Evolutionary conservation across 1,139 yeast species (phyloP).

Genomic region (Yamadazyma conglobata): DNA sequence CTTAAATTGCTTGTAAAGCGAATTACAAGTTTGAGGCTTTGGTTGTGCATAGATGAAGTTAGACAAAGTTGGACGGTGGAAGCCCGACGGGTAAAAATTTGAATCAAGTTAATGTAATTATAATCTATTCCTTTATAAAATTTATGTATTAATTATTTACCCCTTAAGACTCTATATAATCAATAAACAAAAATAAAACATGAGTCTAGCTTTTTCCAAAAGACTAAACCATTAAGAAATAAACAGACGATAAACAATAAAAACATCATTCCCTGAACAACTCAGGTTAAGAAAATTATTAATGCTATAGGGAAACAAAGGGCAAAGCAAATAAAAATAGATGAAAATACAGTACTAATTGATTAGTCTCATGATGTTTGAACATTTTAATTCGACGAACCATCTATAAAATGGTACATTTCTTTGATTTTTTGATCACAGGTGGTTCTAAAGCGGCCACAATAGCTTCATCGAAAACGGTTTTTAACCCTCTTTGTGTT

Average conservation of each 20-base stretch:
- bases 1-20: too few relatives aligned
- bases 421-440: conserved; percentile 75
- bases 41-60: too few relatives aligned
- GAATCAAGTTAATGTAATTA: too few relatives aligned
- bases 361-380: neutral
- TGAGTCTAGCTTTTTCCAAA: conserved; percentile 2
- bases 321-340: neutral
- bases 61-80: too few relatives aligned
- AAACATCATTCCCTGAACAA: neutral
- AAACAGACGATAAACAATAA: conserved; percentile 2
- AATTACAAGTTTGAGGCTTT: too few relatives aligned
- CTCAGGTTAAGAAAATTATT: neutral
- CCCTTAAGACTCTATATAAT: conserved; percentile 9
- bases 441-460: conserved; percentile 95
- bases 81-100: too few relatives aligned
- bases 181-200: conserved; percentile 5
- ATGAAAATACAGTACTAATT: neutral
- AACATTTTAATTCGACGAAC: neutral
- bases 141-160: conserved; percentile 5
- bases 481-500: conserved; percentile 92
- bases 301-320: neutral
- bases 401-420: conserved; percentile 67
- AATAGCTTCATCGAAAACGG: conserved; percentile 95
- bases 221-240: conserved; percentile 4
- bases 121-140: too few relatives aligned